A percentile compares a stretch with the other conserved stretches of the same genome.
Evolutionary conservation across 2,329 filamentous ascomycete genomes (phyloP).

Genomic region (Fusarium sacchari): DNA sequence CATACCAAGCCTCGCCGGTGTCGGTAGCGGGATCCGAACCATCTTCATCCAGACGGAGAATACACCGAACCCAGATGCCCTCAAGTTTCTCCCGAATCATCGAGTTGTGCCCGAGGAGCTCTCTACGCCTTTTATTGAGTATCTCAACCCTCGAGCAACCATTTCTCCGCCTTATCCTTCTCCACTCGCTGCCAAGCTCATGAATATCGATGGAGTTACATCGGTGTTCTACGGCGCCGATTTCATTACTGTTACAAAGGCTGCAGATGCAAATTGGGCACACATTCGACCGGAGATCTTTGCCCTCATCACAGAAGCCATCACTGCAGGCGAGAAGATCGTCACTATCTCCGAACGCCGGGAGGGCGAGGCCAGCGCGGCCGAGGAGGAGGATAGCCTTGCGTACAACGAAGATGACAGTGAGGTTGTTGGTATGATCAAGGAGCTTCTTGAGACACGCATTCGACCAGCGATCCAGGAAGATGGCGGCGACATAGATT

Average conservation of each 20-base stretch:
- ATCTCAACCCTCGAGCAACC: slow-evolving; percentile 87
- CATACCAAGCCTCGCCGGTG: slow-evolving; percentile 38
- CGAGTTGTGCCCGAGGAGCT: slow-evolving; percentile 81
- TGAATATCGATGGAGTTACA: slow-evolving; percentile 95
- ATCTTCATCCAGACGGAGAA: slow-evolving; percentile 98
- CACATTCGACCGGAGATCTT: slow-evolving; percentile 97
- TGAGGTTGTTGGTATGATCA: slow-evolving; percentile 98
- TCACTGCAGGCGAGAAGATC: slow-evolving; percentile 84
- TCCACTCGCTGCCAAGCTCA: slow-evolving; percentile 86
- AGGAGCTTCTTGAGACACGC: slow-evolving; percentile 93
- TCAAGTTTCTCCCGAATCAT: slow-evolving; percentile 96
- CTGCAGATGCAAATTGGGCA: slow-evolving; percentile 87
- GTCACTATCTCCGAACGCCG: slow-evolving; percentile 77
- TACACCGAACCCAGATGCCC: slow-evolving; percentile 93
- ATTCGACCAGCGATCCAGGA: slow-evolving; percentile 97
- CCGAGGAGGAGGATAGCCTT: slow-evolving; percentile 71
- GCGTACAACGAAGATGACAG: slow-evolving; percentile 90
- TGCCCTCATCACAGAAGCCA: slow-evolving; percentile 90
- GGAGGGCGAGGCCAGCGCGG: slow-evolving; percentile 56
- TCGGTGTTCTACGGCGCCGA: slow-evolving; percentile 94
- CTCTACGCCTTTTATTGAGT: slow-evolving; percentile 85
- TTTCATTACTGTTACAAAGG: slow-evolving; percentile 97
- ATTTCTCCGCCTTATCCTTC: slow-evolving; percentile 90
- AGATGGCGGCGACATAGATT: slow-evolving; percentile 97
- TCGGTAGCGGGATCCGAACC: slow-evolving; percentile 64